Evolutionary conservation across 2,329 filamentous ascomycete species (phyloP).

Genomic region (Curvularia spicifera): DNA sequence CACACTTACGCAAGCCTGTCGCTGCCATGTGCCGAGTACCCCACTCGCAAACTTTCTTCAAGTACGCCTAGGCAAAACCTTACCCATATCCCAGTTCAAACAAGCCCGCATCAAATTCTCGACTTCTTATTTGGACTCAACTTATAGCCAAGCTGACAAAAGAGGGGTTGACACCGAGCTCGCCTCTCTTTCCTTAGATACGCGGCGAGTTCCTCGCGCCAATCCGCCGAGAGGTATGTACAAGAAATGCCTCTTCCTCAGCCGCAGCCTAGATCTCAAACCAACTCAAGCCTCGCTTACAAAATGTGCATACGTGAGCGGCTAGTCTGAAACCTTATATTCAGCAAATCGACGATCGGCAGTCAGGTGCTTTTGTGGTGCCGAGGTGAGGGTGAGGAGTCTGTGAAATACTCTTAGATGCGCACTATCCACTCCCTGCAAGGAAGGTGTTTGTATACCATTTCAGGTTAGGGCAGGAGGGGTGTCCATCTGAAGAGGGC

Average conservation of each 20-base stretch:
- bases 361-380: not conserved
- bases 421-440: not conserved
- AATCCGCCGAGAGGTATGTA: not conserved
- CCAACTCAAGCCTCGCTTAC: not conserved
- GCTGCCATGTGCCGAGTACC: not conserved
- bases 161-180: not conserved
- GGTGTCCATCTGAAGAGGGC: not conserved
- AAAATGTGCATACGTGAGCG: not conserved
- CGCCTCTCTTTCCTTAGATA: not conserved
- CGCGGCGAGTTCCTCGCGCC: not conserved
- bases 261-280: not conserved
- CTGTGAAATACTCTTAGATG: not conserved
- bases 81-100: not conserved
- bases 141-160: not conserved
- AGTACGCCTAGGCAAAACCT: not conserved
- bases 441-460: not conserved
- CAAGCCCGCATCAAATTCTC: not conserved
- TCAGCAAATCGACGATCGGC: not conserved
- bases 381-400: not conserved
- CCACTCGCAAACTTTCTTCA: not conserved
- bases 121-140: not conserved
- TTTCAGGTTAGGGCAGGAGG: not conserved
- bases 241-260: not conserved
- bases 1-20: not conserved
- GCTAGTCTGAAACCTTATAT: not conserved